Evolutionary conservation across 2,329 filamentous ascomycete species (phyloP).

Genomic region (Trichoderma simmonsii): DNA sequence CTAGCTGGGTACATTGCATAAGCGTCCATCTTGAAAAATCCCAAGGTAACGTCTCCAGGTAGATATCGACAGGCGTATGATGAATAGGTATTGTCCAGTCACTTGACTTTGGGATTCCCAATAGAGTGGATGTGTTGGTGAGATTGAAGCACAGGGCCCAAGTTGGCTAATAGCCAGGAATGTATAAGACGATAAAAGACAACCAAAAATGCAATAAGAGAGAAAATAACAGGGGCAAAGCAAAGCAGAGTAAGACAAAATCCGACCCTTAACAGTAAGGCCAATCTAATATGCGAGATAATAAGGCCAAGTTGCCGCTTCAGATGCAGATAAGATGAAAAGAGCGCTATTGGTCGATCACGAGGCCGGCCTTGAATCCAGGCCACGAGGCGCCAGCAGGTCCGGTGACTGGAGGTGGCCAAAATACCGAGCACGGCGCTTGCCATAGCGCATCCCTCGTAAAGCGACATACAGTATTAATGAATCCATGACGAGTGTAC

Average conservation of each 20-base stretch:
- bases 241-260: background rate
- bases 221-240: background rate
- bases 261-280: background rate
- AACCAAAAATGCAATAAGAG: background rate
- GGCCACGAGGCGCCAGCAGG: slow-evolving; percentile 14
- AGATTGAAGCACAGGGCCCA: background rate
- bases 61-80: background rate
- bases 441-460: background rate
- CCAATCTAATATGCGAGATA: background rate
- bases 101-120: background rate
- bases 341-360: slow-evolving; percentile 18
- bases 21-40: slow-evolving; percentile 44
- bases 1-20: slow-evolving; percentile 50
- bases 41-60: background rate
- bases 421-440: background rate
- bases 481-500: background rate
- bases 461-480: no score
- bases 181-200: background rate
- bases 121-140: background rate
- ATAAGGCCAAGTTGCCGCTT: background rate
- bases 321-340: slow-evolving; percentile 6
- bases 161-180: background rate
- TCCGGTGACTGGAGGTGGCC: slow-evolving; percentile 14
- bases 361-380: slow-evolving; percentile 10
- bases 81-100: background rate